These are phyloP conservation scores for Saccharum spontaneum DNA, from an alignment of 176 grass and related monocot genomes.

Conservation along the genomic window DNA sequence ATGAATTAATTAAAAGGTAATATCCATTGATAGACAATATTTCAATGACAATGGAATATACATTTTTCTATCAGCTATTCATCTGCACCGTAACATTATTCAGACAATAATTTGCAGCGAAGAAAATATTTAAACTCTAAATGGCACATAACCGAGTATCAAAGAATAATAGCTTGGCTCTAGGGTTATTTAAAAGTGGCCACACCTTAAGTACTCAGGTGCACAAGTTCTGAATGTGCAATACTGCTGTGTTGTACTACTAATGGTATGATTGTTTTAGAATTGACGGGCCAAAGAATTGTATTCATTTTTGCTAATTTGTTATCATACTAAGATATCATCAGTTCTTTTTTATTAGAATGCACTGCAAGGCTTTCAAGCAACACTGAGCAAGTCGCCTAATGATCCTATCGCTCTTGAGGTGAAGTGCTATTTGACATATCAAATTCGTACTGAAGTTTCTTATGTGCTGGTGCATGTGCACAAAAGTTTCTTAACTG, in stretches of 20 bases:
- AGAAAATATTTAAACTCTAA: background rate
- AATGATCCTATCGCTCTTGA: conserved; percentile 72
- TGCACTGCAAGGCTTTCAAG: conserved; percentile 62
- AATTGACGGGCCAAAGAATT: conserved; percentile 13
- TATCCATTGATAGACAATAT: background rate
- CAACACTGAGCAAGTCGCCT: conserved; percentile 67
- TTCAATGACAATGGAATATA: background rate
- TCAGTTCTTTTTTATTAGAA: conserved; percentile 47
- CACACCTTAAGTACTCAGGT: conserved; percentile 14
- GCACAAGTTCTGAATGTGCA: background rate
- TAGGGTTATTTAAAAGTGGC: background rate
- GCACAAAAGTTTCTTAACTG: background rate
- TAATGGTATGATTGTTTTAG: conserved; percentile 23
- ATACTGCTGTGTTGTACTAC: background rate
- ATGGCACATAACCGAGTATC: background rate
- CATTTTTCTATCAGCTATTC: background rate
- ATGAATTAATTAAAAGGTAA: background rate
- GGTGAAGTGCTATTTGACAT: conserved; percentile 45
- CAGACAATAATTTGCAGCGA: background rate
- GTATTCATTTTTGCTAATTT: conserved; percentile 1
- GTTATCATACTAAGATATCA: conserved; percentile 23
- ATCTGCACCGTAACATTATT: background rate
- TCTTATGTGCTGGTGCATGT: background rate
- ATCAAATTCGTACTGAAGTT: background rate
- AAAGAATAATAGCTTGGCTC: conserved; percentile 2